Conservation (phyloP, 495 filamentous ascomycete genomes). For the Barbatosphaeria neglecta region DNA sequence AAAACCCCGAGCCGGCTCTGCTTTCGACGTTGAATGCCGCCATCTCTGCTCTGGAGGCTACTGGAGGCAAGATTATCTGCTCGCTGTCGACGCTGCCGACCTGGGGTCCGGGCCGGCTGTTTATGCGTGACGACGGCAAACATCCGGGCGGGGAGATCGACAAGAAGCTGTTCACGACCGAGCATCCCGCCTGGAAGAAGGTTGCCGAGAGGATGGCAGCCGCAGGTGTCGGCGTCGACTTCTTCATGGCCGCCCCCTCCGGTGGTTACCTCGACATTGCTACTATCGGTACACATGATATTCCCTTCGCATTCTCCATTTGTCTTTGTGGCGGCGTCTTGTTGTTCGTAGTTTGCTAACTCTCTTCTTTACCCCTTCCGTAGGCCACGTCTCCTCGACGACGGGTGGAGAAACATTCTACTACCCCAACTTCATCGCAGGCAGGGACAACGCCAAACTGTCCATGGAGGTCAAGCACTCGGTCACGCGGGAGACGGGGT, state of each 20-base stretch:
- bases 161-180: constrained; percentile 82
- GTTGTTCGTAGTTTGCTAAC: too few species aligned
- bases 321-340: too few species aligned
- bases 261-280: constrained; percentile 90
- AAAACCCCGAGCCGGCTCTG: constrained; percentile 79
- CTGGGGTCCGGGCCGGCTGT: constrained; percentile 75
- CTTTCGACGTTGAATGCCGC: constrained; percentile 75
- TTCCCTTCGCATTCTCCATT: too few species aligned
- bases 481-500: constrained; percentile 86
- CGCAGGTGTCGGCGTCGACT: constrained; percentile 76
- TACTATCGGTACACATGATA: constrained; percentile 56
- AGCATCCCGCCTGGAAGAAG: constrained; percentile 75
- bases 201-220: constrained; percentile 79
- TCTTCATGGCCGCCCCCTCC: constrained; percentile 83
- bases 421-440: constrained; percentile 89
- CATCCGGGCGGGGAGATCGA: constrained; percentile 79
- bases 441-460: constrained; percentile 74
- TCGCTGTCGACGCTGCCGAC: constrained; percentile 75
- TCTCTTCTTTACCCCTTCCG: too few species aligned
- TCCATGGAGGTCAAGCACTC: constrained; percentile 76
- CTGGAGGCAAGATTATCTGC: constrained; percentile 88
- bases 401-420: constrained; percentile 91
- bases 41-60: constrained; percentile 64
- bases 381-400: constrained; percentile 58
- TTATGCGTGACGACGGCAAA: constrained; percentile 79